Evolutionary conservation across 2,329 filamentous ascomycete genomes (phyloP).

Genomic region (Diaporthe longicolla): DNA sequence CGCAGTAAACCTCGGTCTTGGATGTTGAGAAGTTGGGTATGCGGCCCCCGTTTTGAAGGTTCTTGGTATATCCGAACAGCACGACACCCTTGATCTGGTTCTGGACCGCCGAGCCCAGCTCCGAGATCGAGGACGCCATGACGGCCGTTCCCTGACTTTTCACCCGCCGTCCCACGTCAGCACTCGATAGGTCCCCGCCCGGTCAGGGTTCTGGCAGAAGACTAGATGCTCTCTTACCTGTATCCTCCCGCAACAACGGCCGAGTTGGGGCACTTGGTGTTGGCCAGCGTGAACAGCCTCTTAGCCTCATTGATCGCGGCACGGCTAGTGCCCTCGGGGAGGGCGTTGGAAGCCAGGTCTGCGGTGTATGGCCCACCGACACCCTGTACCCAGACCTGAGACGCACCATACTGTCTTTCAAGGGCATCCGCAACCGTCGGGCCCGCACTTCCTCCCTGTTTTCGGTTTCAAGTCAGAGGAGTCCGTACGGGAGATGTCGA

Average conservation of each 20-base stretch:
- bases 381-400: constrained; percentile 59
- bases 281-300: constrained; percentile 56
- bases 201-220: too few relatives aligned
- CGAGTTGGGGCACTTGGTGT: constrained; percentile 59
- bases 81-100: constrained; percentile 55
- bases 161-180: not conserved
- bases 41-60: constrained; percentile 56
- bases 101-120: constrained; percentile 50
- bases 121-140: constrained; percentile 55
- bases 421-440: constrained; percentile 50
- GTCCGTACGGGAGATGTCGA: not conserved
- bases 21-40: constrained; percentile 56
- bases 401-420: constrained; percentile 47
- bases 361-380: constrained; percentile 58
- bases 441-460: constrained; percentile 42
- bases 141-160: constrained; percentile 60
- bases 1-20: constrained; percentile 57
- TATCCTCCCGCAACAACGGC: constrained; percentile 57
- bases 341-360: constrained; percentile 53
- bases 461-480: not conserved
- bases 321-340: constrained; percentile 54
- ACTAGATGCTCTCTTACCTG: not conserved
- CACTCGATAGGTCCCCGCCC: not conserved
- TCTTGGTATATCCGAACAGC: constrained; percentile 60
- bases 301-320: constrained; percentile 58